Percentiles rank a stretch among this genome's conserved stretches.
Evolutionary conservation across 2,329 filamentous ascomycete species (phyloP).

Genomic region (Harringtonia lauricola): DNA sequence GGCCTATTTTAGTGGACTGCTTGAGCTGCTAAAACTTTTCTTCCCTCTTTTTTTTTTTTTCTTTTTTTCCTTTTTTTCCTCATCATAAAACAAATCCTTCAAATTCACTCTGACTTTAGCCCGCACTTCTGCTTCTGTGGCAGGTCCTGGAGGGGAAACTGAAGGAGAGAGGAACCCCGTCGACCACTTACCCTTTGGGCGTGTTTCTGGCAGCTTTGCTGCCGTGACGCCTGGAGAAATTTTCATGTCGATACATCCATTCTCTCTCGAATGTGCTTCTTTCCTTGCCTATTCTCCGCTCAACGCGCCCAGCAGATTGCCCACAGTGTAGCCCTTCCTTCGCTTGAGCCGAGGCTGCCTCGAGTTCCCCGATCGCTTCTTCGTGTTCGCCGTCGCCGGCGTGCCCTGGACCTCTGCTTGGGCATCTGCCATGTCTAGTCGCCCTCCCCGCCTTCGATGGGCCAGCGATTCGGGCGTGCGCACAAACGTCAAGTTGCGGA

Average conservation of each 20-base stretch:
- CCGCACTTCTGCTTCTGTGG: conserved; percentile 30
- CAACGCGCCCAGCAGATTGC: not conserved
- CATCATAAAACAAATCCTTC: conserved; percentile 40
- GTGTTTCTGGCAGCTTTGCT: conserved; percentile 15
- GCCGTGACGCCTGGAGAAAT: conserved; percentile 24
- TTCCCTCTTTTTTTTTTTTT: not conserved
- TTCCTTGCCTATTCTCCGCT: not conserved
- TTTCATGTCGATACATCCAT: conserved; percentile 22
- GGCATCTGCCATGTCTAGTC: too few species aligned
- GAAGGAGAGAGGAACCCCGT: conserved; percentile 48
- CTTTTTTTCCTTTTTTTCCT: conserved; percentile 18
- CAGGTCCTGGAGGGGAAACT: conserved; percentile 57
- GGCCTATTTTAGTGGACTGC: too few species aligned
- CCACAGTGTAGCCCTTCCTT: not conserved
- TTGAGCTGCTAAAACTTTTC: not conserved
- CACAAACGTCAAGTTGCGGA: not conserved
- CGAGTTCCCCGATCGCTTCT: not conserved
- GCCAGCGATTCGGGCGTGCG: not conserved
- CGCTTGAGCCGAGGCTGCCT: not conserved
- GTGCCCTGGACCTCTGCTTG: too few species aligned
- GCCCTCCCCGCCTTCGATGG: not conserved
- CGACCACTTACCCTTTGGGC: conserved; percentile 49
- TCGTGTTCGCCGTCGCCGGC: too few species aligned
- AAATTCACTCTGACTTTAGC: conserved; percentile 59
- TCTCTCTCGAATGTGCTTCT: not conserved